Evolutionary conservation across 129 eudicot genomes (phyloP), one percentile per base, ranked within the genome.

Genomic region (Dittrichia graveolens): DNA sequence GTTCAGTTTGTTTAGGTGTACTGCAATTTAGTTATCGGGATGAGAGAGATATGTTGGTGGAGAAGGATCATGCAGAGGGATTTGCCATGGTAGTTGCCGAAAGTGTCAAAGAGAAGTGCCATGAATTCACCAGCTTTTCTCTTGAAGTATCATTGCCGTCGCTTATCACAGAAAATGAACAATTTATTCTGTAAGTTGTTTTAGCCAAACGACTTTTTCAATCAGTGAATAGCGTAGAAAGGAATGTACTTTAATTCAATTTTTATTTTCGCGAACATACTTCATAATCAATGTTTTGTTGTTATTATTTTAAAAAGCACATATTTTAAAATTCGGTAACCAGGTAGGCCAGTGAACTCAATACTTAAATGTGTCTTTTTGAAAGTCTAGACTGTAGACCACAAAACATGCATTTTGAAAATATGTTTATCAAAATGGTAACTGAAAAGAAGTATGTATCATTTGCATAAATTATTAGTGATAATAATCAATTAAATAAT

Each of bases 101-200:
- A 62, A 50, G 46, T 58, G 81, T 87, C 47, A 90, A 82, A 84
- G 65, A 54, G 67, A 83, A 86, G 48, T 80, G 82, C 18, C 72
- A 83, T 73, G 86, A 79, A 67, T 68, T 78, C 57, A 83, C 86
- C 52, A 67, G 84, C 59, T 94, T 90, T 81, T 74, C 85, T 40
- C 96, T 94, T 65, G 96, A 90, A 84, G 84, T 94, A 47, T 88
- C 96, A 2, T 61, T 90, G 15, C 99, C 99, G 18, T 70, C 86
- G 14, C 38, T 71, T 55, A 72, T 90, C 46, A 49, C 42, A 10
- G 97, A 90, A 69, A 92, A 89, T 61, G 96, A 92, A 63, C 73
- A 85, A 67, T 83, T 76, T 45, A 71, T 85, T 39, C 24, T 88
- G 98, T 93, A 73, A 82, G 92, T 75, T 39, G 6, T 65, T 54